Conservation (phyloP, 345 rosid species). For the Psidium friedrichsthalianum region DNA sequence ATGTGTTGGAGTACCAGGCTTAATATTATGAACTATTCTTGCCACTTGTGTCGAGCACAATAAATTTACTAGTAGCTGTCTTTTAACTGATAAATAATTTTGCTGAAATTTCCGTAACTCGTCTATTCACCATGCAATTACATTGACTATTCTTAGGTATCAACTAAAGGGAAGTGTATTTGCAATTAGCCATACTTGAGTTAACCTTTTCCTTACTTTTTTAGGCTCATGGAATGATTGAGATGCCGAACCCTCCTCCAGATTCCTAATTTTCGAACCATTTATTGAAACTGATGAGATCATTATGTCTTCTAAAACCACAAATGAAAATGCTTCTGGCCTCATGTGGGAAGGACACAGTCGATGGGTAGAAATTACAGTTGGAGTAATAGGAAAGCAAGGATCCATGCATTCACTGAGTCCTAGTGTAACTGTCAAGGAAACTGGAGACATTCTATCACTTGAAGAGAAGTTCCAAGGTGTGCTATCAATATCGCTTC, state of each 20-base stretch:
- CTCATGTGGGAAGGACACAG: conserved; percentile 68
- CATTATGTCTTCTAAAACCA: conserved; percentile 45
- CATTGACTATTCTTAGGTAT: neutral
- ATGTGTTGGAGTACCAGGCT: neutral
- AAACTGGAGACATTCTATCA: conserved; percentile 80
- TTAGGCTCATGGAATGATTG: conserved; percentile 85
- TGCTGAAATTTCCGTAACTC: neutral
- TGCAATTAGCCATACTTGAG: neutral
- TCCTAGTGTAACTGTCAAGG: conserved; percentile 90
- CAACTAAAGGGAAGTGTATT: neutral
- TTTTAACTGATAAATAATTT: neutral
- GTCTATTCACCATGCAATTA: neutral
- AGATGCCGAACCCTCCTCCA: conserved; percentile 92
- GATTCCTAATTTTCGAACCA: conserved; percentile 77
- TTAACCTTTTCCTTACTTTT: neutral
- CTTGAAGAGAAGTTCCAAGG: conserved; percentile 99
- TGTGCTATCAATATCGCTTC: neutral
- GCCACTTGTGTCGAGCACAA: neutral
- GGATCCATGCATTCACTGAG: conserved; percentile 77
- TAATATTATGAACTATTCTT: neutral
- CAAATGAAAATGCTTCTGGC: conserved; percentile 10
- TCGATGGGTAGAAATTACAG: conserved; percentile 88
- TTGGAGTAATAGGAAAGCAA: conserved; percentile 62
- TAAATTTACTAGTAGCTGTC: neutral
- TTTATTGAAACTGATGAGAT: conserved; percentile 88